Evolutionary conservation across 495 filamentous ascomycete species (phyloP).

Genomic region (Rhypophila decipiens): DNA sequence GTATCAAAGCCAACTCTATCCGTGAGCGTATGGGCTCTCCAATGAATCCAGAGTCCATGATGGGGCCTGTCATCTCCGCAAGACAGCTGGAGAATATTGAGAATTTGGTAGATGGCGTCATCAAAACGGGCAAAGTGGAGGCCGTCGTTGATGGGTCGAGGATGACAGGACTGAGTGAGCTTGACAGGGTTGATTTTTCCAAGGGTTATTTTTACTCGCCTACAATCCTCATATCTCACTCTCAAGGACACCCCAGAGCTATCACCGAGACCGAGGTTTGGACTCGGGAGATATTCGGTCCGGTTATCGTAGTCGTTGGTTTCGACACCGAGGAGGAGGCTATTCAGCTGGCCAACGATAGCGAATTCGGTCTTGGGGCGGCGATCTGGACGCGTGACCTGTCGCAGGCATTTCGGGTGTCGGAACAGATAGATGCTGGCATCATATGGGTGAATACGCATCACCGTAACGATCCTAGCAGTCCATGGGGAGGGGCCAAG

Average conservation of each 20-base stretch:
- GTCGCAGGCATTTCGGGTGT: conserved; percentile 50
- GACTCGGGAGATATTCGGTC: conserved; percentile 43
- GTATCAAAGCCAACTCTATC: conserved; percentile 33
- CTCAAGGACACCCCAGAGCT: conserved; percentile 8
- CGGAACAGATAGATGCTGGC: conserved; percentile 49
- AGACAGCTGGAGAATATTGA: conserved; percentile 31
- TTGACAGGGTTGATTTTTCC: conserved; percentile 30
- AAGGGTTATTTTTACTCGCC: conserved; percentile 55
- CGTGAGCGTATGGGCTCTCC: conserved; percentile 43
- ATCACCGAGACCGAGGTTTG: conserved; percentile 24
- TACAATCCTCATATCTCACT: conserved; percentile 40
- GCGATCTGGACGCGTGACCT: conserved; percentile 55
- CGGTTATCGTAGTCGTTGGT: not conserved
- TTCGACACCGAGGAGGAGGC: not conserved
- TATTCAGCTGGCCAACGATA: not conserved
- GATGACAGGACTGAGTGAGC: conserved; percentile 18
- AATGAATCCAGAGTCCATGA: conserved; percentile 38
- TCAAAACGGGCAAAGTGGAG: not conserved
- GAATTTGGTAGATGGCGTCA: conserved; percentile 30
- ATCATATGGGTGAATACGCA: conserved; percentile 61
- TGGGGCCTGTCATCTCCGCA: conserved; percentile 36
- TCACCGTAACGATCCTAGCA: conserved; percentile 55
- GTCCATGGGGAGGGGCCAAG: conserved; percentile 53
- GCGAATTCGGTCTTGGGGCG: conserved; percentile 11
- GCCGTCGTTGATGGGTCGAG: conserved; percentile 32